Base-by-base conservation (phyloP, 352 stramenopile genomes). In the Phytopythium ostracodes region DNA sequence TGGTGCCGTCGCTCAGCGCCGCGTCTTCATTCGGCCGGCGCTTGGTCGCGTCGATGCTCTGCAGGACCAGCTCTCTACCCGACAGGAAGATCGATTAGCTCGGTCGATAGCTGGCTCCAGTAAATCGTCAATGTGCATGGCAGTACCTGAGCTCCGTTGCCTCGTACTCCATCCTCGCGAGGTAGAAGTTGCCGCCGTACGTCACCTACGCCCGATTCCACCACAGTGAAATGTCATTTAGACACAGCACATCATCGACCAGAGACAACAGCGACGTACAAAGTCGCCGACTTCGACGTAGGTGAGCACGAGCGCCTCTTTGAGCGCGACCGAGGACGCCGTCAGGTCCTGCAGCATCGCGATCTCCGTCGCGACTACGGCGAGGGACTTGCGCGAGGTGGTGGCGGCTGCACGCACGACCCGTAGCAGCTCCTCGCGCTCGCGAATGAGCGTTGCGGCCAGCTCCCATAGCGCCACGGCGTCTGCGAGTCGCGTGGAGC, bases 221-320 rank as follows among this genome's bases (percentile, higher is more conserved):
- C 42, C 17, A 12, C 42, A 25, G 6, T 17, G n/a, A 4, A n/a
- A 22, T 3, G 46, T 52, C 46, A 52, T 24, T 44, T 15, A 10
- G 9, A 5, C 33, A 47, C 31, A 33, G 8, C 20, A 33, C 5
- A 18, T 25, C 52, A 58, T 25, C 20, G 47, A 7, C 6, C 33
- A 17, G 36, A 51, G 31, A 24, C 29, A 33, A 29, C 0, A n/a
- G 18, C 15, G 47, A 68, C 65, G 46, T 47, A 88, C 76, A 68
- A 91, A 92, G 56, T 92, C 83, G n/a, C 79, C 77, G 12, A 91
- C 80, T 72, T 91, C 72, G n/a, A 79, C 63, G 64, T 89, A 86
- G 10, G 79, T 79, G 24, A 92, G 68, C 47, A 82, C n/a, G 5
- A 92, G 57, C 15, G 75, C 72, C 49, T 92, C 76, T 64, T 75